A percentile compares a stretch with the other conserved stretches of the same genome.
Evolutionary conservation across 768 basidiomycete species (phyloP).

Genomic region (Pleurotus citrinopileatus): DNA sequence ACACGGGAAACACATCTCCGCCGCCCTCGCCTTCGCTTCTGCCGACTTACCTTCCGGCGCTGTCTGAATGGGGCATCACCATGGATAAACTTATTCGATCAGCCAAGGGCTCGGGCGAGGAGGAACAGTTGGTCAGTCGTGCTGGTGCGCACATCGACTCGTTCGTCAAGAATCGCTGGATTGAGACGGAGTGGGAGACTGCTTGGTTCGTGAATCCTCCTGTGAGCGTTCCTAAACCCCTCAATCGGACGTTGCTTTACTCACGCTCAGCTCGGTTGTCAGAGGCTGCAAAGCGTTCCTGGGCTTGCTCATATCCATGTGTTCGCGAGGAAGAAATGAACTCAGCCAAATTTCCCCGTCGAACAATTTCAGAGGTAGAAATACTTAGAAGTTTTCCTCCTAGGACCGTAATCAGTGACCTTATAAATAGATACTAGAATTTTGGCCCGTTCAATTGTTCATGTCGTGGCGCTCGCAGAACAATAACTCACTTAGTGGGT

Average conservation of each 20-base stretch:
- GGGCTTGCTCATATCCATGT: conserved; percentile 86
- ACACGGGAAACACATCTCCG: conserved; percentile 58
- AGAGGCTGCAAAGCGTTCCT: conserved; percentile 82
- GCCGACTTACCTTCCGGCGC: conserved; percentile 52
- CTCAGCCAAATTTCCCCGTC: not conserved
- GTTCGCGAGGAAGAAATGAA: conserved; percentile 62
- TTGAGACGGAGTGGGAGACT: conserved; percentile 78
- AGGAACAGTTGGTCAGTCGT: conserved; percentile 44
- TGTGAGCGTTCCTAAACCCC: conserved; percentile 41
- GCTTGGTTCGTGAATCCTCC: conserved; percentile 92
- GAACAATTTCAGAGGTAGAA: too few relatives aligned
- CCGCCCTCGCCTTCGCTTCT: conserved; percentile 61
- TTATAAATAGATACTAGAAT: too few relatives aligned
- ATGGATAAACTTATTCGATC: conserved; percentile 57
- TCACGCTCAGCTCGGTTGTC: conserved; percentile 1
- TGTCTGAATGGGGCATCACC: conserved; percentile 71
- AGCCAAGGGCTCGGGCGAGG: conserved; percentile 45
- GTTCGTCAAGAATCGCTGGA: conserved; percentile 69
- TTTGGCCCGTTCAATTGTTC: too few relatives aligned
- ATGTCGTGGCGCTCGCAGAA: too few relatives aligned
- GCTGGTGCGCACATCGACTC: conserved; percentile 58
- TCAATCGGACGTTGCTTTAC: not conserved
- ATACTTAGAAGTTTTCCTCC: not conserved
- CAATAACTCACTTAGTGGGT: too few relatives aligned
- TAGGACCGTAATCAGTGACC: too few relatives aligned